Evolutionary conservation across 192 early-diverging fungal genomes (phyloP).

Genomic region (Rhizophagus sp.): DNA sequence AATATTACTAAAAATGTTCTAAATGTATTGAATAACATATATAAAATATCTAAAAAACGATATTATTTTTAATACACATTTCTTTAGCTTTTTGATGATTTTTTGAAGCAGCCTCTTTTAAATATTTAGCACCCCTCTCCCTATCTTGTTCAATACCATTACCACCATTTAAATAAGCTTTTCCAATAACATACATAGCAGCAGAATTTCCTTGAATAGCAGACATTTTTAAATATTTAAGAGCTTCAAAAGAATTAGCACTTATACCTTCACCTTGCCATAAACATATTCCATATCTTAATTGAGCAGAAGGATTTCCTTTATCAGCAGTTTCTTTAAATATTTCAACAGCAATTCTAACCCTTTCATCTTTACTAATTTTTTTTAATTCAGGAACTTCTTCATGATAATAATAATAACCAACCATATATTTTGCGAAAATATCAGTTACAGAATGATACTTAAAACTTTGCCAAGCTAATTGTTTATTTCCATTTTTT

Average conservation of each 20-base stretch:
- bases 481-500: not conserved
- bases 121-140: conserved; percentile 8
- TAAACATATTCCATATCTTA: conserved; percentile 9
- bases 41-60: not conserved
- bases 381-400: not conserved
- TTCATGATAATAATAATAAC: conserved; percentile 15
- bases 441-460: not conserved
- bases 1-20: too few species aligned
- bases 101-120: conserved; percentile 14
- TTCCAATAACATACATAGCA: conserved; percentile 23
- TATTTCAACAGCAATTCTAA: not conserved
- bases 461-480: conserved; percentile 10
- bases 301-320: conserved; percentile 21
- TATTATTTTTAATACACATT: conserved; percentile 4
- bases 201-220: conserved; percentile 1
- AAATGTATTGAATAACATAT: too few species aligned
- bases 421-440: not conserved
- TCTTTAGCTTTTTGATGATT: conserved; percentile 10
- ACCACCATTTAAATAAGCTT: conserved; percentile 5
- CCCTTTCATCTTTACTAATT: not conserved
- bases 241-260: not conserved
- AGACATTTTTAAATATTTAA: conserved; percentile 9
- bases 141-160: not conserved
- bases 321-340: not conserved
- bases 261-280: not conserved